Conservation (phyloP, 148 eudicot species). For the Vaccinium vitisidaea region DNA sequence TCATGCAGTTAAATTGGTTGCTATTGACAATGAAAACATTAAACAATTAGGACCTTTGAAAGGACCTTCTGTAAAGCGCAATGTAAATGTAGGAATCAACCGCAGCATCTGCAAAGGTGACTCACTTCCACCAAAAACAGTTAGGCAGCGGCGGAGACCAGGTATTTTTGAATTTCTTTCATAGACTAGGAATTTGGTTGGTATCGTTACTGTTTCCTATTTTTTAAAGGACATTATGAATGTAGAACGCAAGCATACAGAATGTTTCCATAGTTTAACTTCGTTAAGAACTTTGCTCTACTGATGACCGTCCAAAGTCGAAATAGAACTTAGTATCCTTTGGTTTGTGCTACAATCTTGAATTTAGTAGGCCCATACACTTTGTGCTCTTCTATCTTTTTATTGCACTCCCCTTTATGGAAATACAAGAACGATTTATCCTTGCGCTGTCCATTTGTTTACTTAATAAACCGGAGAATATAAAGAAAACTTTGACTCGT, state of each 20-base stretch:
- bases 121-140: constrained; percentile 47
- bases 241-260: neutral
- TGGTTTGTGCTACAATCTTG: neutral
- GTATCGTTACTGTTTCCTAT: neutral
- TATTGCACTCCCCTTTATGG: neutral
- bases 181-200: neutral
- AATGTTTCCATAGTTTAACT: neutral
- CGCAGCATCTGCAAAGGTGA: constrained; percentile 63
- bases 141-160: constrained; percentile 62
- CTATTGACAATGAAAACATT: constrained; percentile 57
- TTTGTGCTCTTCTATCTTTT: neutral
- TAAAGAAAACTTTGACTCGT: neutral
- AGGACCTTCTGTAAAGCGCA: constrained; percentile 57
- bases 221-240: neutral
- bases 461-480: neutral
- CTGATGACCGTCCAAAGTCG: neutral
- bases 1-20: constrained; percentile 53
- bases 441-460: neutral
- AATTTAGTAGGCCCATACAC: neutral
- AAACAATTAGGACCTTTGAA: constrained; percentile 60
- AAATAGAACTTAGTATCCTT: neutral
- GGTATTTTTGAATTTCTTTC: constrained; percentile 35
- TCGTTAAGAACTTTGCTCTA: neutral
- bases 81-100: constrained; percentile 42
- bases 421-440: neutral